phyloP scores from a whole-genome alignment of 1,139 yeast species.

The Tardiomyces digboiensis region DNA sequence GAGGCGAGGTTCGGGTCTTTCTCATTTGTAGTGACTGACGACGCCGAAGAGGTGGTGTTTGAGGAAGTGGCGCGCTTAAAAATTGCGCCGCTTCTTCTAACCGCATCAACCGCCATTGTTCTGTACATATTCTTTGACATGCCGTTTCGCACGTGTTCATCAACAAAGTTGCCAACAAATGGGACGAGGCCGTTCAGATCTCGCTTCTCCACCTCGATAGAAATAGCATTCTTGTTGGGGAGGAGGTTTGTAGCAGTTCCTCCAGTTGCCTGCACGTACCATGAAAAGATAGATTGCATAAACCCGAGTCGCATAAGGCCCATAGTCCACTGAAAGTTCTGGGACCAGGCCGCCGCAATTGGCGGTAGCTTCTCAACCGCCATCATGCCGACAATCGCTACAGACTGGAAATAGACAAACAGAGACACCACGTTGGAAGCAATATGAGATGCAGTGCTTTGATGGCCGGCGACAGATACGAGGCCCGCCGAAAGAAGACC shows the following conservation, averaged over 20 bases:
- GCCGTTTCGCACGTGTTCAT: conserved; percentile 17
- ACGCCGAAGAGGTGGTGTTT: conserved; percentile 15
- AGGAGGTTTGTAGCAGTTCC: conserved; percentile 75
- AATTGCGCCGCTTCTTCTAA: not conserved
- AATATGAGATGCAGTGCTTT: conserved; percentile 92
- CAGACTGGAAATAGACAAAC: conserved; percentile 86
- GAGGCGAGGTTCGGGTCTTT: conserved; percentile 43
- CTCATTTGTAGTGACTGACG: conserved; percentile 51
- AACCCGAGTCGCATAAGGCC: conserved; percentile 77
- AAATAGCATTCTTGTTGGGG: conserved; percentile 43
- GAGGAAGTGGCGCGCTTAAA: conserved; percentile 4
- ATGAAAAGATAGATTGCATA: conserved; percentile 78
- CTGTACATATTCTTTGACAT: conserved; percentile 10
- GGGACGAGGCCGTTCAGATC: conserved; percentile 14
- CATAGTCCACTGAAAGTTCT: conserved; percentile 94
- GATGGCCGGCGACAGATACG: conserved; percentile 79
- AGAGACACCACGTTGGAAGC: conserved; percentile 92
- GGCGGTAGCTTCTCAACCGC: conserved; percentile 93
- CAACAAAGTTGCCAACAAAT: conserved; percentile 7
- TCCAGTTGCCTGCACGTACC: conserved; percentile 98
- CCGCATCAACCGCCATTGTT: conserved; percentile 6
- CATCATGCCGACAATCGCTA: conserved; percentile 94
- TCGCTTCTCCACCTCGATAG: conserved; percentile 72
- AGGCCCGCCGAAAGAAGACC: conserved; percentile 86
- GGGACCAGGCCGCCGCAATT: conserved; percentile 97